Evolutionary conservation across 1,284 basidiomycete species (phyloP), one percentile per base, ranked within the genome.

Genomic region (Boletellus sp.): DNA sequence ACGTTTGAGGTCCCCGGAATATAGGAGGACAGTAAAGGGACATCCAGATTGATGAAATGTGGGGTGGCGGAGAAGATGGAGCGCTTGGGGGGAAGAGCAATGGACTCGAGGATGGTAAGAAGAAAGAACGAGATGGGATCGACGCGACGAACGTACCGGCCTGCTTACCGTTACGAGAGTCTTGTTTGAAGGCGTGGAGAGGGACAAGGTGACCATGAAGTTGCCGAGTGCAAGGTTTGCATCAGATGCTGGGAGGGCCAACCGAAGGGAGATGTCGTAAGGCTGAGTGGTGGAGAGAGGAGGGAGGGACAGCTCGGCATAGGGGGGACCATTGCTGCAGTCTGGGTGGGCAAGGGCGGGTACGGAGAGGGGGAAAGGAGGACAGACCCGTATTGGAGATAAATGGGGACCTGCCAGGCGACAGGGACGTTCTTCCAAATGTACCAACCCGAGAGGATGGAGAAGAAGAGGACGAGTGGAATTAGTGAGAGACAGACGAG

Each of bases 311-410:
- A 75, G 60, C 35, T 79, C 71, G 5, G 86, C 85, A 57, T 85
- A 86, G 2, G 88, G 88, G 13, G 66, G 55, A 3, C 81, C 81
- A 54, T 89, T 86, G 3, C 88, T 91, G 50, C 40, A 44, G 16
- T 22, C 24, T 39, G 46, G 44, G 46, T 66, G 11, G 62, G 44
- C 16, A 24, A 18, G 32, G 1, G 10, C 13, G 18, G 16, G 32
- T 12, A 12, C 13, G 30, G 13, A 18, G n/a, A 41, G 18, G 8
- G 8, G 21, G 16, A 44, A n/a, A 42, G 50, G 48, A 50, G 45
- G 32, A 66, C 80, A 33, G 66, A 89, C 88, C 88, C 88, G 59
- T 89, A 91, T 71, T 89, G 86, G 15, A 91, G 71, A 65, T 83
- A 81, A 24, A 89, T 54, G 8, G 82, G 77, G 8, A 74, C 67